A percentile compares a stretch with the other conserved stretches of the same genome.
Evolutionary conservation across 2,329 filamentous ascomycete genomes (phyloP).

Genomic region (Gremmenia infestans): DNA sequence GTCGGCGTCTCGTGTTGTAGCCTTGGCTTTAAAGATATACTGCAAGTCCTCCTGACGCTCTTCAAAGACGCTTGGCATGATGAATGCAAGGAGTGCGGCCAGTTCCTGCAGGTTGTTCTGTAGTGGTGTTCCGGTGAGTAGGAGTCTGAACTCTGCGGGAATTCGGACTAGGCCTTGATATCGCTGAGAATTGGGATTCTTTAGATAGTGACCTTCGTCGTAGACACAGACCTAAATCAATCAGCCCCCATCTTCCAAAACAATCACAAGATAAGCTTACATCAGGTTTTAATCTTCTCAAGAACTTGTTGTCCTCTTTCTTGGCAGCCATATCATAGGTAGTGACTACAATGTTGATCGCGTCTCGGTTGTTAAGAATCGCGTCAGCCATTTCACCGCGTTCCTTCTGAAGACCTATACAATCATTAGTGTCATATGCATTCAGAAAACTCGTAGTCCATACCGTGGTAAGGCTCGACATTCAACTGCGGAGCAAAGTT

Average conservation of each 20-base stretch:
- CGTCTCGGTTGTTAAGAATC: conserved; percentile 57
- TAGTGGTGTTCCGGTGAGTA: conserved; percentile 86
- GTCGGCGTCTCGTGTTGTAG: conserved; percentile 72
- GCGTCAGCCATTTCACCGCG: conserved; percentile 63
- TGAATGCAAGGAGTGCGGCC: conserved; percentile 85
- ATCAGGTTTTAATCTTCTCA: conserved; percentile 51
- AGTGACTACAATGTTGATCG: conserved; percentile 68
- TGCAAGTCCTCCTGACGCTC: conserved; percentile 73
- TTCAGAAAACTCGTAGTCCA: background rate
- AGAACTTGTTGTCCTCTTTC: conserved; percentile 57
- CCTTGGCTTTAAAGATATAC: conserved; percentile 87
- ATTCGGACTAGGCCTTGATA: conserved; percentile 78
- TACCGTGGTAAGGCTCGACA: conserved; percentile 63
- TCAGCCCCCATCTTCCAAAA: conserved; percentile 11
- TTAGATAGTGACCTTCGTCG: conserved; percentile 91
- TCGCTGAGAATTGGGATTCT: conserved; percentile 77
- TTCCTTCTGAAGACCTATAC: conserved; percentile 57
- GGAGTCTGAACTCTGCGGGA: conserved; percentile 72
- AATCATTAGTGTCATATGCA: background rate
- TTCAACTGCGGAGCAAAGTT: conserved; percentile 75
- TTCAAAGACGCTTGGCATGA: conserved; percentile 80
- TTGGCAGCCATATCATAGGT: conserved; percentile 62
- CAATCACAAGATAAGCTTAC: conserved; percentile 29
- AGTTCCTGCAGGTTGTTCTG: conserved; percentile 95
- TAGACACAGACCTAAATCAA: conserved; percentile 52